Evolutionary conservation across 1,284 basidiomycete genomes (phyloP).

Genomic region (Naganishia sp.): DNA sequence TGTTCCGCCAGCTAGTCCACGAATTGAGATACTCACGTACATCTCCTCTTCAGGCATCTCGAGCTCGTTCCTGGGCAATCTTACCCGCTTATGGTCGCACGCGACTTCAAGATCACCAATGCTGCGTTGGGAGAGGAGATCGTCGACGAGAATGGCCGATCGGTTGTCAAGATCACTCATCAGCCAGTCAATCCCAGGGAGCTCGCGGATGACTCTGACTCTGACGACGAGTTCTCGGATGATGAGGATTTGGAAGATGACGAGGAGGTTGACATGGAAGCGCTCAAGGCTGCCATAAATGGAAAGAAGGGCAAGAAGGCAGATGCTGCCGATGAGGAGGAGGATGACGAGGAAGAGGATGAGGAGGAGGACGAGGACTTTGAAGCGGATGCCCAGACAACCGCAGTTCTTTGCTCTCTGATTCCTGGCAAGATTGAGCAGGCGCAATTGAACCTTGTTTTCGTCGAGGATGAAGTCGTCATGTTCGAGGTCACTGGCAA

Average conservation of each 20-base stretch:
- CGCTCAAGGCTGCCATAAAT: slow-evolving; percentile 48
- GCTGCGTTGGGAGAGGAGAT: slow-evolving; percentile 76
- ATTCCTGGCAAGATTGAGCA: slow-evolving; percentile 72
- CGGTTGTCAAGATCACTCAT: slow-evolving; percentile 78
- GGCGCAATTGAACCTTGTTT: slow-evolving; percentile 69
- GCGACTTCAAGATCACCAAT: slow-evolving; percentile 80
- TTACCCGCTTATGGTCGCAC: slow-evolving; percentile 64
- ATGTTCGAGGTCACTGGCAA: slow-evolving; percentile 76
- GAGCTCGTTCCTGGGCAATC: slow-evolving; percentile 43
- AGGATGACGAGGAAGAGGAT: slow-evolving; percentile 49
- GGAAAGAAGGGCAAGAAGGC: slow-evolving; percentile 35
- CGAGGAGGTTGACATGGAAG: slow-evolving; percentile 55
- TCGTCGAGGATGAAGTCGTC: slow-evolving; percentile 70
- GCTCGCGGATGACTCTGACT: slow-evolving; percentile 58
- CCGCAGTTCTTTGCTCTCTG: slow-evolving; percentile 57
- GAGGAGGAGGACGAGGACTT: slow-evolving; percentile 56
- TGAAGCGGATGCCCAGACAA: slow-evolving; percentile 52
- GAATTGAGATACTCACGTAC: too few relatives aligned
- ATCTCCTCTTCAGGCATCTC: slow-evolving; percentile 26
- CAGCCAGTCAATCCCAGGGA: slow-evolving; percentile 48
- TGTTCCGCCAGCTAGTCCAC: neutral
- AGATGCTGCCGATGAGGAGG: slow-evolving; percentile 47
- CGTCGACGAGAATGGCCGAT: slow-evolving; percentile 65
- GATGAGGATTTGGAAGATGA: slow-evolving; percentile 55
- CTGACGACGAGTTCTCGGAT: slow-evolving; percentile 56